Conservation (phyloP, 139 green algal species). For the Coelastrella sp. region DNA sequence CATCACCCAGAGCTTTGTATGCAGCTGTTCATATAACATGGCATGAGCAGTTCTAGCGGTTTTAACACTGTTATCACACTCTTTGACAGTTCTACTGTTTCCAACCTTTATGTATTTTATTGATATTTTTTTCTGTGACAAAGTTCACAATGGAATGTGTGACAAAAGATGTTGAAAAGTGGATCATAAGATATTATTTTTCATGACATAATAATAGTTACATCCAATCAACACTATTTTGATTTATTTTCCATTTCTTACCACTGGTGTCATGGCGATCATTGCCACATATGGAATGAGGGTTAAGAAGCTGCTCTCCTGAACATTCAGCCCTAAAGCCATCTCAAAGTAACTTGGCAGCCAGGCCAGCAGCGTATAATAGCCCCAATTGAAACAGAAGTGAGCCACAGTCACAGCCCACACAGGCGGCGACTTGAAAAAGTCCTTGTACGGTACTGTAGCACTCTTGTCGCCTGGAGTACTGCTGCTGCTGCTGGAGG, state of each 20-base stretch:
- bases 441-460: conserved; percentile 88
- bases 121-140: too few relatives aligned
- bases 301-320: conserved; percentile 58
- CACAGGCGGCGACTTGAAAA: conserved; percentile 82
- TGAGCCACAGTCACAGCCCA: conserved; percentile 95
- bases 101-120: too few relatives aligned
- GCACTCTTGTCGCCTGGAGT: conserved; percentile 3
- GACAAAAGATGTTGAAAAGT: too few relatives aligned
- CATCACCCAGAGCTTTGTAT: too few relatives aligned
- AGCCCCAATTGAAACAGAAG: conserved; percentile 99
- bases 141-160: too few relatives aligned
- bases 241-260: conserved; percentile 57
- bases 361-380: conserved; percentile 98
- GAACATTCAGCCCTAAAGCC: conserved; percentile 87
- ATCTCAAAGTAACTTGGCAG: conserved; percentile 98
- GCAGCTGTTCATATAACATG: too few relatives aligned
- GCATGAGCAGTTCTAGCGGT: too few relatives aligned
- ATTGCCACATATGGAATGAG: conserved; percentile 84
- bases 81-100: too few relatives aligned
- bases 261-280: conserved; percentile 87
- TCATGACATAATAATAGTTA: too few relatives aligned
- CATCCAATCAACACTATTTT: too few relatives aligned
- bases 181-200: too few relatives aligned
- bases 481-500: conserved; percentile 15
- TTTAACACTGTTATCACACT: not conserved